Percentiles rank a stretch among this genome's conserved stretches.
Evolutionary conservation across 2,329 filamentous ascomycete species (phyloP).

Genomic region (Cercospora nicotianae): DNA sequence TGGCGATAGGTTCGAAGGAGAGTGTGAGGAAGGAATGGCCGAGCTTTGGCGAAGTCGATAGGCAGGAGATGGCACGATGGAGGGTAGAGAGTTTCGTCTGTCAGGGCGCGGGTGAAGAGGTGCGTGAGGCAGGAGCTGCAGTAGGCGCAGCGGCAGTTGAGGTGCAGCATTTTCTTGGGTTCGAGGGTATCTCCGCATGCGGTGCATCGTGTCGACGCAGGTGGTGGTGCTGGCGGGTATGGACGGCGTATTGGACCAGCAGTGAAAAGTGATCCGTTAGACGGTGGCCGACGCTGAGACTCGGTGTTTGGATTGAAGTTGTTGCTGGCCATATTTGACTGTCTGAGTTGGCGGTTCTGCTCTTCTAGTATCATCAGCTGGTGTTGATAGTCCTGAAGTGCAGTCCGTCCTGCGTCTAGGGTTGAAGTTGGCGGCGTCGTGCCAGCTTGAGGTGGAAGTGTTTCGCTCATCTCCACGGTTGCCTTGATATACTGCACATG

Average conservation of each 20-base stretch:
- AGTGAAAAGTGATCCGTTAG: background rate
- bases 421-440: background rate
- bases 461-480: background rate
- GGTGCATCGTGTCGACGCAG: constrained; percentile 3
- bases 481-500: background rate
- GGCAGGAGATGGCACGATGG: constrained; percentile 7
- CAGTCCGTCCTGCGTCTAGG: background rate
- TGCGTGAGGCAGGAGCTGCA: constrained; percentile 18
- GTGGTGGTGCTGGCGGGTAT: background rate
- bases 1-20: constrained; percentile 8
- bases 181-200: constrained; percentile 7
- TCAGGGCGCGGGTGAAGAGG: constrained; percentile 14
- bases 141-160: constrained; percentile 15
- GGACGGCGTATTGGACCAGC: background rate
- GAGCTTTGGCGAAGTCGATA: constrained; percentile 11
- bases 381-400: background rate
- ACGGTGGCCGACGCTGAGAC: background rate
- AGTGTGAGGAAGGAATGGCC: constrained; percentile 10
- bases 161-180: constrained; percentile 14
- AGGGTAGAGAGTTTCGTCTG: constrained; percentile 18
- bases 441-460: background rate
- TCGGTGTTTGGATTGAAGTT: background rate
- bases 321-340: background rate
- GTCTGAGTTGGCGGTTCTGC: background rate
- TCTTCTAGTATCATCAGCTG: background rate